Evolutionary conservation across 1,139 yeast species (phyloP).

Genomic region (Kurtzmaniella quercitrusa): DNA sequence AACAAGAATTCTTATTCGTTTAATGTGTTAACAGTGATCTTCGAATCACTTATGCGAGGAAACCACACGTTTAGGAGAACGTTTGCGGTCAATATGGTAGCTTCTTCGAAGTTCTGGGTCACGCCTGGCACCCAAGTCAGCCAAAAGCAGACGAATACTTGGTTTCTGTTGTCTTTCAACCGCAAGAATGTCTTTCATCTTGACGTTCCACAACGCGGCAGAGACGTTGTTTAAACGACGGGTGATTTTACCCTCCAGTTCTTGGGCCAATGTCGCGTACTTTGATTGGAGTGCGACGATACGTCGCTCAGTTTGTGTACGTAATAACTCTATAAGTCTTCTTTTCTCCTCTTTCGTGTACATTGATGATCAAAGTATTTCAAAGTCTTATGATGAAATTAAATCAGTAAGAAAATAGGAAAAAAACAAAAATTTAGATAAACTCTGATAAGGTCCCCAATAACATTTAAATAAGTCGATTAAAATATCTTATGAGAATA

Average conservation of each 20-base stretch:
- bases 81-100: neutral
- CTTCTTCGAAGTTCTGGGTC: neutral
- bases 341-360: conserved; percentile 36
- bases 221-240: conserved; percentile 38
- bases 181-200: conserved; percentile 34
- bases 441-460: neutral
- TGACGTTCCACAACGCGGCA: conserved; percentile 38
- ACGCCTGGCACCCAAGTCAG: conserved; percentile 21
- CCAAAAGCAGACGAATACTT: conserved; percentile 22
- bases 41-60: conserved; percentile 1
- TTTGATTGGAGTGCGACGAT: conserved; percentile 16
- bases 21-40: too few relatives aligned
- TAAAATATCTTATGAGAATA: neutral
- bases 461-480: neutral
- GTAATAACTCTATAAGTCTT: conserved; percentile 24
- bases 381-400: too few relatives aligned
- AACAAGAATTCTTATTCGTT: too few relatives aligned
- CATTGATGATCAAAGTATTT: conserved; percentile 5
- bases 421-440: neutral
- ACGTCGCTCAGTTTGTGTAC: conserved; percentile 17
- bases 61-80: neutral
- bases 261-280: conserved; percentile 12
- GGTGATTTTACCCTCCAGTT: conserved; percentile 26
- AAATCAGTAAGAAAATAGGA: neutral
- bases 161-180: conserved; percentile 42